Conservation (phyloP, 1,284 basidiomycete species). For the Microbotryum violaceum region DNA sequence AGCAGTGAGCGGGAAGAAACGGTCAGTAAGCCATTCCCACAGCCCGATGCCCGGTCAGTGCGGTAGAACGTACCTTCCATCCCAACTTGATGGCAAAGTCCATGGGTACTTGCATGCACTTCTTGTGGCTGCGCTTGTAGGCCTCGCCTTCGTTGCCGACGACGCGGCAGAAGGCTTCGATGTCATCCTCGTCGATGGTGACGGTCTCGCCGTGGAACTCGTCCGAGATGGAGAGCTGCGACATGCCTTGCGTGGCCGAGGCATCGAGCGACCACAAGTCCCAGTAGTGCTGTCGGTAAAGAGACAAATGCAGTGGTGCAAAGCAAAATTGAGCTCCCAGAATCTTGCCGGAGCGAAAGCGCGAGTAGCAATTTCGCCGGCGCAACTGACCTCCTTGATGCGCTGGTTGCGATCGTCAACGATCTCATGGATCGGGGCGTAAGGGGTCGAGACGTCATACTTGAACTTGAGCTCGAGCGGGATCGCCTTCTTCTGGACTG, state of each 20-base stretch:
- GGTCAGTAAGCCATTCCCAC: not conserved
- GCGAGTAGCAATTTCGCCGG: slow-evolving; percentile 50
- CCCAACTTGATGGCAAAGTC: slow-evolving; percentile 98
- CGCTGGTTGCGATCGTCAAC: slow-evolving; percentile 74
- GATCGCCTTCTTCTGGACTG: slow-evolving; percentile 55
- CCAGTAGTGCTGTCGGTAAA: slow-evolving; percentile 54
- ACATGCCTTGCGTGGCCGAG: slow-evolving; percentile 16
- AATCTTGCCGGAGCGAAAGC: slow-evolving; percentile 11
- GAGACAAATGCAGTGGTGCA: not conserved
- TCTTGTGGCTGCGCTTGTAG: slow-evolving; percentile 71
- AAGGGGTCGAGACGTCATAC: slow-evolving; percentile 83
- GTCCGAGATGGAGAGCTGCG: slow-evolving; percentile 59
- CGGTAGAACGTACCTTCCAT: slow-evolving; percentile 65
- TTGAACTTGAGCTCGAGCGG: slow-evolving; percentile 74
- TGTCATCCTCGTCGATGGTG: slow-evolving; percentile 61
- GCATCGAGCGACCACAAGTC: slow-evolving; percentile 85
- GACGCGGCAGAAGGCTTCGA: slow-evolving; percentile 86
- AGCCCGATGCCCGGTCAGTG: not conserved
- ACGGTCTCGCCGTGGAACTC: slow-evolving; percentile 77
- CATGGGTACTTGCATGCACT: slow-evolving; percentile 62
- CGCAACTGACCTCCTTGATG: slow-evolving; percentile 59
- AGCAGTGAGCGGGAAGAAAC: slow-evolving; percentile 1
- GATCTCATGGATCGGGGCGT: slow-evolving; percentile 87
- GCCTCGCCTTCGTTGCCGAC: slow-evolving; percentile 86
- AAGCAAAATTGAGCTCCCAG: not conserved